Conservation (phyloP, 306 rosid genomes). For the Lablab purpureus region DNA sequence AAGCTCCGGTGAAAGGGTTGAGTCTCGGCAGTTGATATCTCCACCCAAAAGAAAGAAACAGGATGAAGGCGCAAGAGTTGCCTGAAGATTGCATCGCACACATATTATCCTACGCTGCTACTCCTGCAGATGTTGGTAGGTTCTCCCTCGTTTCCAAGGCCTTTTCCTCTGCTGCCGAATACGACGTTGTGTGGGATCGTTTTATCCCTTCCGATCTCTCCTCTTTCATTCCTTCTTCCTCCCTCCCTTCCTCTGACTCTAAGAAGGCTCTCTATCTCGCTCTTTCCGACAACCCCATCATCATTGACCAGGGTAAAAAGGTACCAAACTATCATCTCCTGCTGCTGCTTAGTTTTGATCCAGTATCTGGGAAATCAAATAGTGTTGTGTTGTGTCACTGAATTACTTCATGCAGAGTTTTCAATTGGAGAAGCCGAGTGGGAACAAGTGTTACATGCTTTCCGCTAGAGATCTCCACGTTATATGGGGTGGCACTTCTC, state of each 20-base stretch:
- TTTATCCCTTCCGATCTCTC: conserved; percentile 35
- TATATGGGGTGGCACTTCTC: conserved; percentile 30
- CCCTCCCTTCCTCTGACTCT: background rate
- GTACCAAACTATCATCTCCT: background rate
- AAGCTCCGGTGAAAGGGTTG: too few species aligned
- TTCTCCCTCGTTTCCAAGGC: conserved; percentile 29
- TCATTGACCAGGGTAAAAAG: conserved; percentile 32
- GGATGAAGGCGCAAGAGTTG: background rate
- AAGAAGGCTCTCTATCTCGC: conserved; percentile 33
- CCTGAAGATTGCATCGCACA: conserved; percentile 40
- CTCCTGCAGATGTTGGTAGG: conserved; percentile 28
- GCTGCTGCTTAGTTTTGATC: too few species aligned
- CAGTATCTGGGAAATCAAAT: too few species aligned
- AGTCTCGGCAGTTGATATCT: background rate
- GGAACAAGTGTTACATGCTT: conserved; percentile 54
- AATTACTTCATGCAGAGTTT: conserved; percentile 44
- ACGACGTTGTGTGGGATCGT: conserved; percentile 23
- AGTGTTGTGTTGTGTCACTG: background rate
- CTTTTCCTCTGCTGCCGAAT: conserved; percentile 39
- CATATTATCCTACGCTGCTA: background rate
- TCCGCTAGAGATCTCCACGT: conserved; percentile 44
- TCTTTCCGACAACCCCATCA: conserved; percentile 7
- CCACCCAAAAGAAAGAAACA: background rate
- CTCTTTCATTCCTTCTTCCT: background rate
- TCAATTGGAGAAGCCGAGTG: conserved; percentile 50